These are phyloP conservation scores for Amauroascus niger DNA, from an alignment of 2,329 filamentous ascomycete genomes.

Conservation along the genomic window DNA sequence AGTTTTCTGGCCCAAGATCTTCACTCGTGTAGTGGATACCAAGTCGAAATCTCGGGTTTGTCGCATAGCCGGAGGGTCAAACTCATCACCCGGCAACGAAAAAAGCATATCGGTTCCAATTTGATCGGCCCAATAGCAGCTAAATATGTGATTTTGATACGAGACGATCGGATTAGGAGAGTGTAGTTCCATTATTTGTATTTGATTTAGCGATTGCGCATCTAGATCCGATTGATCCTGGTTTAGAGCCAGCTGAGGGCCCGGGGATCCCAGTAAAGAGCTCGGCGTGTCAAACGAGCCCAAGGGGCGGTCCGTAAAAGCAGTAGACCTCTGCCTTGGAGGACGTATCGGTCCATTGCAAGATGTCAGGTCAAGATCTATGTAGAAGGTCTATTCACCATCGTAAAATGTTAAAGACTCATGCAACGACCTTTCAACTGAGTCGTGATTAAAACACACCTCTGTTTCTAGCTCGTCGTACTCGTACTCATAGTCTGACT, in stretches of 20 bases:
- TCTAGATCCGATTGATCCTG: constrained; percentile 11
- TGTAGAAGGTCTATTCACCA: constrained; percentile 45
- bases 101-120: constrained; percentile 79
- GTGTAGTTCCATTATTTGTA: constrained; percentile 80
- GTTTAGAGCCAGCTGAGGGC: constrained; percentile 1
- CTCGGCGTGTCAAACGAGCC: constrained; percentile 11
- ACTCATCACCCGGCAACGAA: constrained; percentile 38
- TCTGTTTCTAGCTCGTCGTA: constrained; percentile 46
- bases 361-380: constrained; percentile 50
- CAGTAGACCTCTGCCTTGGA: constrained; percentile 22
- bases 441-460: constrained; percentile 27
- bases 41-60: constrained; percentile 52
- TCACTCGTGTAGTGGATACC: constrained; percentile 58
- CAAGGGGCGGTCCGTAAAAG: background rate
- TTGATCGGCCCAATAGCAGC: constrained; percentile 70
- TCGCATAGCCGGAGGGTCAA: constrained; percentile 42
- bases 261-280: constrained; percentile 1
- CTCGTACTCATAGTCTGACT: constrained; percentile 52
- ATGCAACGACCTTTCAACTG: constrained; percentile 11
- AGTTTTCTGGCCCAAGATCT: constrained; percentile 59
- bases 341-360: constrained; percentile 32
- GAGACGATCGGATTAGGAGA: constrained; percentile 65
- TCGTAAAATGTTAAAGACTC: constrained; percentile 1
- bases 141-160: constrained; percentile 68
- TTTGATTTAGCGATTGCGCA: constrained; percentile 29